Evolutionary conservation across 768 basidiomycete species (phyloP), one percentile per base, ranked within the genome.

Genomic region (Russula griseocarnosa): DNA sequence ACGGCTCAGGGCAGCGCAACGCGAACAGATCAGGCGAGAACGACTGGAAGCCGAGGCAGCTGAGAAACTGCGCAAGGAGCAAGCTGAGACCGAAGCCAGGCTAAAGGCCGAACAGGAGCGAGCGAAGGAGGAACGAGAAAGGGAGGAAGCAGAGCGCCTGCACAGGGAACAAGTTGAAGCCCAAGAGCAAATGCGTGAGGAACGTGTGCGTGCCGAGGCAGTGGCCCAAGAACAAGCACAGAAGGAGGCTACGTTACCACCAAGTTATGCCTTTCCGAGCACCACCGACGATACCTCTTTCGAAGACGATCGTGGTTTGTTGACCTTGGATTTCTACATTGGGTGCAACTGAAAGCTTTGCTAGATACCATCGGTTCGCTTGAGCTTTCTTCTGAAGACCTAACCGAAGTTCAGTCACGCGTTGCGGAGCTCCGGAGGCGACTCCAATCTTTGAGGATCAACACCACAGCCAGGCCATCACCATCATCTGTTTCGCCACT

Each of bases 401-500:
- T 79, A 65, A 66, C 72, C 47, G 78, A 81, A 60, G 71, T 87
- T 10, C 79, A 84, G 68, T 71, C 75, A 28, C 79, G 75, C 34
- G 80, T 91, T 49, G 71, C 82, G 54, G 73, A 74, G 1, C 75
- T 89, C 30, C 80, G 87, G 60, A 87, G 81, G 69, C 79, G 82
- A 14, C 75, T 92, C 36, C 81, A 81, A 50, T 81, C 84, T 10
- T 77, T 92, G 64, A 80, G 78, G 59, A 82, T 91, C 66, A 82
- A 83, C 53, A 80, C 83, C 47, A 71, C 77, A 46, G 79, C 81
- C 20, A 79, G 79, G 26, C 82, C 86, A 6, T 73, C 60, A 34
- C 57, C 69, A 32, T 69, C 72, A 7, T 72, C 75, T 7, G 63
- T 70, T 32, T 67, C 71, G 10, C 75, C 80, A 32, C 78, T 92